phyloP scores from a whole-genome alignment of 306 rosid species.

The Fragaria vesca region DNA sequence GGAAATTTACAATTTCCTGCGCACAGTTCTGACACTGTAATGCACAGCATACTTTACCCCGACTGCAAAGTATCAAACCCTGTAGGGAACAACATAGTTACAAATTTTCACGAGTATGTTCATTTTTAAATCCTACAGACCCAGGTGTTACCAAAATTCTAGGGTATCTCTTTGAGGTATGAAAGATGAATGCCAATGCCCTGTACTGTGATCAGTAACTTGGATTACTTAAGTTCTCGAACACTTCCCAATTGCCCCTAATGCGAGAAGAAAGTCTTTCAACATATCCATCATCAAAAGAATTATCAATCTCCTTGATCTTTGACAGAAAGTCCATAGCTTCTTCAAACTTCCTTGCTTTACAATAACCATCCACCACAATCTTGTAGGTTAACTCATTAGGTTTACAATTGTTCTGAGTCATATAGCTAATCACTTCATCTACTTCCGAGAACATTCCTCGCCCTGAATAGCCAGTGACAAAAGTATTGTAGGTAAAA shows the following conservation, averaged over 20 bases:
- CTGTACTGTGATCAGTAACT: constrained; percentile 1
- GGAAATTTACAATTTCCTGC: background rate
- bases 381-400: constrained; percentile 86
- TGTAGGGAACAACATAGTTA: background rate
- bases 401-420: constrained; percentile 73
- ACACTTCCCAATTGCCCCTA: constrained; percentile 38
- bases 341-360: constrained; percentile 56
- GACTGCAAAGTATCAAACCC: background rate
- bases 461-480: constrained; percentile 63
- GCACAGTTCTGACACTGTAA: background rate
- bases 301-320: constrained; percentile 56
- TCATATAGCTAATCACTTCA: constrained; percentile 86
- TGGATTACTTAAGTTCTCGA: constrained; percentile 3
- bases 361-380: constrained; percentile 79
- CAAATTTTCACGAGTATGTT: background rate
- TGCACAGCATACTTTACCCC: background rate
- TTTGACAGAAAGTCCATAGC: constrained; percentile 69
- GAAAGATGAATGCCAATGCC: background rate
- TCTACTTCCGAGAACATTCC: constrained; percentile 71
- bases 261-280: constrained; percentile 67
- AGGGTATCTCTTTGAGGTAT: background rate
- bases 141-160: background rate
- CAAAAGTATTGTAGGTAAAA: constrained; percentile 86
- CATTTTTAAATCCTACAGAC: background rate
- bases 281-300: constrained; percentile 50